Conservation (phyloP, 495 filamentous ascomycete genomes). For the Haplographium delicatum region DNA sequence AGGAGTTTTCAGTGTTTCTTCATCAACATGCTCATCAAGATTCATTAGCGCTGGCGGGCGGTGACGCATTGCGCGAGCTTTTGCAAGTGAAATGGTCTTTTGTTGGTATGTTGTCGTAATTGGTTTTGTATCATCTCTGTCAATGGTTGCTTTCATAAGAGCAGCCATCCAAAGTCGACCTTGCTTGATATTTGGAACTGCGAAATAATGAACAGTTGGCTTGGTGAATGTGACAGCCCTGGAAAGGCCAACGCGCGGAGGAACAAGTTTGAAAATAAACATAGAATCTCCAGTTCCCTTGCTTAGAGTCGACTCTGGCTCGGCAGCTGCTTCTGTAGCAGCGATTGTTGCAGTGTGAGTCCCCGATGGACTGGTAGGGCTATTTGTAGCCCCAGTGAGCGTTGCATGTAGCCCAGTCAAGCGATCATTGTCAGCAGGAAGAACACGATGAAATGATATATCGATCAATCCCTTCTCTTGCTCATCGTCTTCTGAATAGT, state of each 20-base stretch:
- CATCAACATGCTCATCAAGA: slow-evolving; percentile 49
- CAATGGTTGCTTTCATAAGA: slow-evolving; percentile 98
- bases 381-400: slow-evolving; percentile 77
- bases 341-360: slow-evolving; percentile 52
- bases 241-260: slow-evolving; percentile 79
- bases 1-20: slow-evolving; percentile 23
- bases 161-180: slow-evolving; percentile 98
- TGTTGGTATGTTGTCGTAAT: slow-evolving; percentile 87
- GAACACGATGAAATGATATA: slow-evolving; percentile 91
- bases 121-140: slow-evolving; percentile 73
- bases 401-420: slow-evolving; percentile 87
- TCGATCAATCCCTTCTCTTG: slow-evolving; percentile 96
- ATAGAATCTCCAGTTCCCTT: slow-evolving; percentile 47
- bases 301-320: slow-evolving; percentile 29
- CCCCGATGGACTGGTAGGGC: slow-evolving; percentile 65
- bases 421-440: slow-evolving; percentile 89
- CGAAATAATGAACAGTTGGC: slow-evolving; percentile 95
- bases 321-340: slow-evolving; percentile 37
- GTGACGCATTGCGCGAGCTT: slow-evolving; percentile 24
- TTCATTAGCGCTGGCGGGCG: slow-evolving; percentile 82
- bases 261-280: slow-evolving; percentile 98
- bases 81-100: slow-evolving; percentile 50
- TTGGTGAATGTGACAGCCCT: slow-evolving; percentile 96
- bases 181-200: slow-evolving; percentile 81
- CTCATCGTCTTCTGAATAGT: slow-evolving; percentile 86